Conservation (phyloP, 169 alveolate genomes). For the Plasmodium sp. region DNA sequence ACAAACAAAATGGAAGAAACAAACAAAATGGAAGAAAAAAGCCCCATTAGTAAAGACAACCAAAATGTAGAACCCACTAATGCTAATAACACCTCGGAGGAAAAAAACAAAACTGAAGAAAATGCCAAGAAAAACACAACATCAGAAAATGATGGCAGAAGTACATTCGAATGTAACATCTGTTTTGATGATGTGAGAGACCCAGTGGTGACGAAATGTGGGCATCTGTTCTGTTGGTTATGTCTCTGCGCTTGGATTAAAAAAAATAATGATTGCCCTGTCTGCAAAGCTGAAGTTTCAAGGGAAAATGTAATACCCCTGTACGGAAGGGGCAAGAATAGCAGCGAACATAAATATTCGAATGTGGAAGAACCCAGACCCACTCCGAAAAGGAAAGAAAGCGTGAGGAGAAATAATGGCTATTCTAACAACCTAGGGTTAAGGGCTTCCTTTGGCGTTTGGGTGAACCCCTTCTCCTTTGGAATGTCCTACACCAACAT, state of each 20-base stretch:
- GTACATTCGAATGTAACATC: slow-evolving; percentile 95
- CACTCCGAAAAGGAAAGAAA: slow-evolving; percentile 69
- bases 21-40: slow-evolving; percentile 1
- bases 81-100: background rate
- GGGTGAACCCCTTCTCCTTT: slow-evolving; percentile 66
- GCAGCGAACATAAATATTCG: slow-evolving; percentile 84
- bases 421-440: slow-evolving; percentile 48
- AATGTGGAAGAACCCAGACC: slow-evolving; percentile 59
- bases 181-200: slow-evolving; percentile 97
- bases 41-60: background rate
- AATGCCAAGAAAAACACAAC: background rate
- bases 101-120: background rate
- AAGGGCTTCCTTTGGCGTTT: slow-evolving; percentile 73
- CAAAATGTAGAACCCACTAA: background rate
- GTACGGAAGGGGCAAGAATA: slow-evolving; percentile 88
- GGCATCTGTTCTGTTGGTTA: slow-evolving; percentile 97
- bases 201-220: slow-evolving; percentile 98
- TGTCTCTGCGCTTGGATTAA: slow-evolving; percentile 95
- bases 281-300: slow-evolving; percentile 95
- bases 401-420: slow-evolving; percentile 33
- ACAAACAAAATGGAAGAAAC: background rate
- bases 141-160: slow-evolving; percentile 48
- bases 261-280: slow-evolving; percentile 94
- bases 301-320: slow-evolving; percentile 93
- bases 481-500: slow-evolving; percentile 63